phyloP scores from a whole-genome alignment of 2,329 filamentous ascomycete species.

The Colletotrichum sp. region DNA sequence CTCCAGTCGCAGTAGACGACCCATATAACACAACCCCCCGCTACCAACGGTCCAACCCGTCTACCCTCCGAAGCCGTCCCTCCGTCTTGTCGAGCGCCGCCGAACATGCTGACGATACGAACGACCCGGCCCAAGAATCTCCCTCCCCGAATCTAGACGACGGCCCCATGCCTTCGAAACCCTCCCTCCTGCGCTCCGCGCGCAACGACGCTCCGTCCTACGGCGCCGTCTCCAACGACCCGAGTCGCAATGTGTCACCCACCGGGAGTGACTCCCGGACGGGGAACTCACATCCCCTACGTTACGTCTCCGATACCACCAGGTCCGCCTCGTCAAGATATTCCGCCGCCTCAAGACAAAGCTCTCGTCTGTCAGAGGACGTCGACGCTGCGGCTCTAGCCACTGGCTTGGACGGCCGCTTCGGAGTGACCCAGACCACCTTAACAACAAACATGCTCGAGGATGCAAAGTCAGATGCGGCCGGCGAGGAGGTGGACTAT shows the following conservation, averaged over 20 bases:
- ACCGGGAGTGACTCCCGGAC: slow-evolving; percentile 36
- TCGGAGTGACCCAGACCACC: slow-evolving; percentile 54
- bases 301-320: slow-evolving; percentile 37
- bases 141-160: slow-evolving; percentile 14
- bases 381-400: slow-evolving; percentile 57
- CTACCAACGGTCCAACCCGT: background rate
- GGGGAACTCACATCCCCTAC: slow-evolving; percentile 35
- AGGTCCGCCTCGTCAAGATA: slow-evolving; percentile 31
- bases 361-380: slow-evolving; percentile 50
- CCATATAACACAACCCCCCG: slow-evolving; percentile 16
- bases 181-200: slow-evolving; percentile 35
- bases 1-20: background rate
- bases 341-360: slow-evolving; percentile 36
- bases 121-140: background rate
- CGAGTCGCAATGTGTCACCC: slow-evolving; percentile 40
- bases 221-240: slow-evolving; percentile 41
- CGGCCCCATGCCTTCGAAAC: slow-evolving; percentile 25
- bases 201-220: slow-evolving; percentile 38
- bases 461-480: slow-evolving; percentile 31
- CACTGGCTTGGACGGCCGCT: slow-evolving; percentile 58
- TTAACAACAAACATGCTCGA: slow-evolving; percentile 51
- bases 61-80: slow-evolving; percentile 7
- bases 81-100: slow-evolving; percentile 1
- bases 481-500: slow-evolving; percentile 26
- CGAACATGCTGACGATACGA: slow-evolving; percentile 23